Base-by-base conservation (phyloP, 257 asterid species). In the Cruciata laevipes region DNA sequence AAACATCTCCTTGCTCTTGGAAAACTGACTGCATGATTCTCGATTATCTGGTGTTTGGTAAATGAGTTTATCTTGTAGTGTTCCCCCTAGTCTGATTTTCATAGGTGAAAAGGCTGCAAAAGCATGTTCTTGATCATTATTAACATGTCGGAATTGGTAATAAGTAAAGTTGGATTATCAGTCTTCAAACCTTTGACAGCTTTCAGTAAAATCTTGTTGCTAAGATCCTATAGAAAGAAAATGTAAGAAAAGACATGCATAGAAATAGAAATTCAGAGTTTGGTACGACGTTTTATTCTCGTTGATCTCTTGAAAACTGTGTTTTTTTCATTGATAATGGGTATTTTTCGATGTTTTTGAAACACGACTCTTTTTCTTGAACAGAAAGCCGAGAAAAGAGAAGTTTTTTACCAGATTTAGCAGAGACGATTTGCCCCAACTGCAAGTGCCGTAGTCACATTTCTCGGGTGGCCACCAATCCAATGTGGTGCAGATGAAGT, bases 31-130 rank as follows among this genome's bases (percentile, higher is more conserved):
- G 73, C 96, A 89, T 32, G 91, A 79, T 72, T 21, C 61, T 1
- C 63, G 32, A 70, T 84, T 76, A 59, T 67, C 81, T 57, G 18
- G 24, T 14, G 71, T 75, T 82, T 89, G 85, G 82, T 92, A 92
- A 66, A 83, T 67, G 40, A 87, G 72, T 78, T 76, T 86, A 76
- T 89, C 96, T 83, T 89, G 93, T 78, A 89, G 78, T 20, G 98
- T 87, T 61, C 98, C 98, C 59, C 98, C 98, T 23, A 92, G 82
- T 77, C 98, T 82, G 61, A 92, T 73, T 74, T 82, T 89, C 52
- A 92, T 70, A 5, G 96, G 96, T 44, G 94, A 81, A 77, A 92
- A 87, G 2, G 95, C 98, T 89, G 96, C 80, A 27, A 12, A 64
- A 65, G 11, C 17, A 8, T 57, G 32, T 33, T 60, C 23, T 16